A percentile compares a stretch with the other conserved stretches of the same genome.
Conservation (phyloP, 345 rosid species). For the Reutealis trisperma region DNA sequence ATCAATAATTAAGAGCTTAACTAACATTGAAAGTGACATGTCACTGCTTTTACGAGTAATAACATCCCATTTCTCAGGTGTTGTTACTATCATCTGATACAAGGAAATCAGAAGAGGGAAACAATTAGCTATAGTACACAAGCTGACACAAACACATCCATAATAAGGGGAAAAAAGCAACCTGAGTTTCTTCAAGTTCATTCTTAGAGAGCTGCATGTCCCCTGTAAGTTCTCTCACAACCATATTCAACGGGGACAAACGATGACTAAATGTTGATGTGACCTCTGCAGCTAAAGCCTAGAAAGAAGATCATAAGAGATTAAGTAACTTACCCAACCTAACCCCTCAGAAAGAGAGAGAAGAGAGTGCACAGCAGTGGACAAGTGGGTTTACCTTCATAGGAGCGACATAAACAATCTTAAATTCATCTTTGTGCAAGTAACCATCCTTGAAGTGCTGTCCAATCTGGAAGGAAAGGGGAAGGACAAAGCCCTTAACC, state of each 20-base stretch:
- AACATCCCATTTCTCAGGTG: slow-evolving; percentile 99
- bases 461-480: slow-evolving; percentile 59
- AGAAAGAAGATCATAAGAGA: slow-evolving; percentile 23
- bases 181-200: slow-evolving; percentile 98
- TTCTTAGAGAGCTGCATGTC: slow-evolving; percentile 94
- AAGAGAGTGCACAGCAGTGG: not conserved
- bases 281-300: slow-evolving; percentile 99
- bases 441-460: slow-evolving; percentile 95
- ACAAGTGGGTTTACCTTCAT: slow-evolving; percentile 74
- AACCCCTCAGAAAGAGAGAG: not conserved
- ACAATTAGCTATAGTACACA: slow-evolving; percentile 18
- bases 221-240: slow-evolving; percentile 96
- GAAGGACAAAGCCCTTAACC: not conserved
- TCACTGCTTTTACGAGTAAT: slow-evolving; percentile 99
- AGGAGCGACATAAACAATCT: slow-evolving; percentile 98
- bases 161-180: slow-evolving; percentile 29
- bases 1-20: slow-evolving; percentile 94
- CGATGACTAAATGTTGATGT: slow-evolving; percentile 89
- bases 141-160: slow-evolving; percentile 13
- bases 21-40: slow-evolving; percentile 95
- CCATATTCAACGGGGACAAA: slow-evolving; percentile 82
- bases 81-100: slow-evolving; percentile 95
- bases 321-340: slow-evolving; percentile 6
- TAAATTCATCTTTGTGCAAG: slow-evolving; percentile 91
- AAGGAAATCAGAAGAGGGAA: slow-evolving; percentile 15